Evolutionary conservation across 257 asterid species (phyloP), one percentile per base, ranked within the genome.

Genomic region (Nyctanthes arbortristis): DNA sequence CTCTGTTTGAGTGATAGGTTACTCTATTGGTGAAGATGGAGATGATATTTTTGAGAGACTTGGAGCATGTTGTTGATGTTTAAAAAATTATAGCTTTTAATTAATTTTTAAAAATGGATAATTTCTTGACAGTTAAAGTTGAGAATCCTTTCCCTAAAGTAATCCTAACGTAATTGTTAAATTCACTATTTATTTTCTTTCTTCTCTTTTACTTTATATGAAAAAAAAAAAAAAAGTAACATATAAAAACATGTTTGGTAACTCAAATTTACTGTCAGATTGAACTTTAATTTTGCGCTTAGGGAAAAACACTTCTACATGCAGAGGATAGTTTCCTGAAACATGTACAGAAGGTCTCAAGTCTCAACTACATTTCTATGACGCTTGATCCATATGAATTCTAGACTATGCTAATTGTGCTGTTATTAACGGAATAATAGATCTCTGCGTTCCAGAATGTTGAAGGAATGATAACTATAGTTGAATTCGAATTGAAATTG

Each of bases 291-390:
- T 47, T 47, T 8, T 16, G 18, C 13, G 10, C 27, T 18, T 47
- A 18, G 56, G 25, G 3, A 47, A 18, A 47, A 24, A 47, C 18
- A 12, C 59, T 52, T 16, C 24, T 52, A 52, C 30, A 22, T 22
- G 22, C 28, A 7, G n/a, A 18, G 40, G 69, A 29, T 45, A 52
- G 7, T 65, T 22, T 22, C 62, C 63, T 60, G 39, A 12, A 36
- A 24, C 63, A 60, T 66, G 35, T 28, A 66, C 70, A 40, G n/a
- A 28, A 69, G 58, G 59, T 52, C 8, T 2, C 4, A 39, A 56
- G 13, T 49, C 22, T 3, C 61, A 60, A 28, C 31, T 60, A 58
- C 60, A 30, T 37, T 18, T 10, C 14, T n/a, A 22, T 35, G 14
- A 12, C 32, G 20, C 14, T 20, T 34, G 61, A 59, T 18, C 20